Base-by-base conservation (phyloP, 345 rosid genomes). In the Syzygium oleosum region DNA sequence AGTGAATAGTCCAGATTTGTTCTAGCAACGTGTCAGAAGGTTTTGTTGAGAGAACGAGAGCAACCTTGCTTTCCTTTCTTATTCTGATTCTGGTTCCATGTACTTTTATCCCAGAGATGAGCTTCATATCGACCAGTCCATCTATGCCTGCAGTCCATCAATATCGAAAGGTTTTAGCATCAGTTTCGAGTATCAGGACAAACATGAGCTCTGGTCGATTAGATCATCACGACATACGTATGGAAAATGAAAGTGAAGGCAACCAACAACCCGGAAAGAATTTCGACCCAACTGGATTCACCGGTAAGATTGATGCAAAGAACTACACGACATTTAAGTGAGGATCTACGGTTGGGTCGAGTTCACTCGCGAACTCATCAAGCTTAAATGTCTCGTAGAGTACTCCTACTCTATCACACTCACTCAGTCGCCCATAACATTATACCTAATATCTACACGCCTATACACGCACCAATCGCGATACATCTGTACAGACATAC, bases 91-190 rank as follows among this genome's bases (percentile, higher is more conserved):
- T 98, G 99, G 91, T 98, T 98, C 99, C 98, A 98, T 6, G 99
- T 96, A 88, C 93, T 98, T 91, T 98, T 98, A 92, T 98, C 99
- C 99, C 99, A 98, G 87, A 98, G 99, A 84, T 98, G 99, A 93
- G 99, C 99, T 94, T 97, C 99, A 88, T 96, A 97, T 34, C 99
- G 96, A 90, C 99, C 99, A 63, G 99, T 98, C 99, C 99, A 98
- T 91, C 99, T 91, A 94, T 98, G 99, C 93, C 99, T 98, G 58
- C 58, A 87, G 38, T 85, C 53, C 87, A 89, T 83, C 85, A 65
- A 84, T 4, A 83, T 55, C 7, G 46, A 88, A 84, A 34, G 51
- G 83, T 19, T 73, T 73, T 73, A 73, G 49, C 49, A 73, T 73
- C 49, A 73, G 25, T 73, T 73, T 17, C 3, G 4, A 73, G 49